Base-by-base conservation (phyloP, 352 stramenopile species). In the Phytophthora quininea region DNA sequence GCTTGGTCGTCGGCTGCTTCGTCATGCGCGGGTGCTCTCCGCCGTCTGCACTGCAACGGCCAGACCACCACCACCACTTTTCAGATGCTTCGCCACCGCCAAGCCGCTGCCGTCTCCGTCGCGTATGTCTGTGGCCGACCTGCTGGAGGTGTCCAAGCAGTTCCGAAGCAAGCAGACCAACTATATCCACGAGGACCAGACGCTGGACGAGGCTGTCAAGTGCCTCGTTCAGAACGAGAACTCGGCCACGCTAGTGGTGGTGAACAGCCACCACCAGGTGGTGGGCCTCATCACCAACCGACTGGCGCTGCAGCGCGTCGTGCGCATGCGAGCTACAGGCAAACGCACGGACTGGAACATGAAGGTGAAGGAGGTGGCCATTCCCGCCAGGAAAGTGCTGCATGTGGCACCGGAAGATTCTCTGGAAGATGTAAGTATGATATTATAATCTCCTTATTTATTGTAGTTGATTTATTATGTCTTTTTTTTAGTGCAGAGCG, bases 231-330 rank as follows among this genome's bases (percentile, higher is more conserved):
- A 83, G 56, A 90, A 94, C 61, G 80, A 90, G 50, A 94, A 94
- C 54, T 92, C 86, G 29, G 79, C 80, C 11, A 88, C 84, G 58
- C 77, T 94, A 32, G 84, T 94, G 51, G 86, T 94, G 38, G 82
- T 94, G 6, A 84, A 92, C 60, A 67, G 69, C 0, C 58, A 83
- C 29, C 73, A 91, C 35, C 82, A 90, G 42, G 82, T 94, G 30
- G 83, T 94, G n/a, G 86, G 86, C 11, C 67, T 94, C 27, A 69
- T 94, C 24, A 94, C 86, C n/a, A 91, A 94, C 64, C 80, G 88
- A 64, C 64, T 89, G 54, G 70, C 89, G 32, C 71, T 94, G 40
- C 63, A 83, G 42, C 64, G 71, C 19, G 84, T 94, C 31, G 73
- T 80, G 19, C 86, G 86, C 52, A 90, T 92, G 73, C 74, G 71